Evolutionary conservation across 768 basidiomycete species (phyloP).

Genomic region (Russula sp.): DNA sequence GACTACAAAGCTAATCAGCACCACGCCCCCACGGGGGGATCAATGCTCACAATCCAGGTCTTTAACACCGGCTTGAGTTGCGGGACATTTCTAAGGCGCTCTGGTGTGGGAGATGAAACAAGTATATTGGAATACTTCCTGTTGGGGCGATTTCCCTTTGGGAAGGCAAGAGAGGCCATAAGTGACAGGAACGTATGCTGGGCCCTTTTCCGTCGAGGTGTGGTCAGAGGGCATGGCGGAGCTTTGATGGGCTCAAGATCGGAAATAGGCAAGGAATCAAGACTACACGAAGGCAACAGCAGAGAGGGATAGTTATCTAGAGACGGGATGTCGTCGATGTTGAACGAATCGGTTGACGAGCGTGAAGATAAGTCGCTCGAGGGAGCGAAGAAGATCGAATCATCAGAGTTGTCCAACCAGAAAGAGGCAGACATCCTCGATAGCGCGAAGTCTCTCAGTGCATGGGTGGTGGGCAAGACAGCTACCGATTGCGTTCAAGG

Average conservation of each 20-base stretch:
- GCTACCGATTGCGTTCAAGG: background rate
- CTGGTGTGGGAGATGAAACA: conserved; percentile 18
- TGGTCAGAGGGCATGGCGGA: conserved; percentile 9
- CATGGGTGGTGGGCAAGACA: conserved; percentile 11
- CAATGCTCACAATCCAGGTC: conserved; percentile 20
- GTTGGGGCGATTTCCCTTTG: conserved; percentile 7
- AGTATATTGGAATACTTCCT: conserved; percentile 15
- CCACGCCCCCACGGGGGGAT: background rate
- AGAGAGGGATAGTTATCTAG: conserved; percentile 18
- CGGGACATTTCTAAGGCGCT: conserved; percentile 12
- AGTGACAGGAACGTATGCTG: conserved; percentile 14
- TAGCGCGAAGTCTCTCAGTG: background rate
- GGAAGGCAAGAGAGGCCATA: conserved; percentile 15
- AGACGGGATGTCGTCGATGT: conserved; percentile 11
- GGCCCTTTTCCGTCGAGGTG: background rate
- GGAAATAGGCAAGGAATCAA: conserved; percentile 12
- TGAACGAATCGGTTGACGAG: conserved; percentile 14
- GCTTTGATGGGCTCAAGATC: conserved; percentile 2
- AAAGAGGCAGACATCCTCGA: conserved; percentile 19
- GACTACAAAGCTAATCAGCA: conserved; percentile 9
- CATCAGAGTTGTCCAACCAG: conserved; percentile 21
- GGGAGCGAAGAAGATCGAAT: conserved; percentile 18
- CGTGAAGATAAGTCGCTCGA: conserved; percentile 13
- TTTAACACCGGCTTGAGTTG: conserved; percentile 16
- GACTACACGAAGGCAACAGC: conserved; percentile 14